Evolutionary conservation across 805 yeast species (phyloP), one percentile per base, ranked within the genome.

Genomic region (Huiozyma naganishii): DNA sequence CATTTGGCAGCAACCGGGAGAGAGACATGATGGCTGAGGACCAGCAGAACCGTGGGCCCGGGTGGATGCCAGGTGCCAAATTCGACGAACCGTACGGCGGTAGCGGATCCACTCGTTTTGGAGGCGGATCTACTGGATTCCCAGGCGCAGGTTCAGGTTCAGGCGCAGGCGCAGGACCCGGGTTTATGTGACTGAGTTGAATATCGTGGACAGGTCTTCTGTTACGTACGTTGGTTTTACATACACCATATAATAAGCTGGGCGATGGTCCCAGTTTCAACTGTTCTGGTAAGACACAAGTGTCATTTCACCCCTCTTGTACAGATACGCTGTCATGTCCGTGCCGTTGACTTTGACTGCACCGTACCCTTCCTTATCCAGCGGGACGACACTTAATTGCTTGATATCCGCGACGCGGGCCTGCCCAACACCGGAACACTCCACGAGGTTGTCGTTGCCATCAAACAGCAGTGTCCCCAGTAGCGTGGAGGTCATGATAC

Each of bases 11-110:
- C 35, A 45, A 43, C 39, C 48, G 47, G 28, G 44, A 43, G 27
- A 42, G 46, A 32, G 17, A 42, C 11, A 23, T 46, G 40, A 44
- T 38, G 36, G 35, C 35, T n/a, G 48, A 17, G 44, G 41, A 38
- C 27, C 40, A 39, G 35, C 39, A 37, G 9, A 46, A 43, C 13
- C 50, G 55, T 9, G 58, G 59, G 2, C 55, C 57, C 1, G 62
- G 59, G 1, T 55, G 51, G 46, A 51, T 59, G 8, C 66, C 66
- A 5, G 66, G 67, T 6, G 52, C 63, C 13, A 56, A 52, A 32
- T 63, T 48, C 41, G 64, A 61, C 45, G 63, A 62, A 40, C 67
- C 67, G 13, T 61, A 49, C 23, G 46, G 46, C 1, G 47, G 51
- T 13, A 37, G 43, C 35, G 45, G 51, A 33, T 35, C 43, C 10